A percentile compares a stretch with the other conserved stretches of the same genome.
Evolutionary conservation across 257 asterid species (phyloP).

Genomic region (Lycium barbarum): DNA sequence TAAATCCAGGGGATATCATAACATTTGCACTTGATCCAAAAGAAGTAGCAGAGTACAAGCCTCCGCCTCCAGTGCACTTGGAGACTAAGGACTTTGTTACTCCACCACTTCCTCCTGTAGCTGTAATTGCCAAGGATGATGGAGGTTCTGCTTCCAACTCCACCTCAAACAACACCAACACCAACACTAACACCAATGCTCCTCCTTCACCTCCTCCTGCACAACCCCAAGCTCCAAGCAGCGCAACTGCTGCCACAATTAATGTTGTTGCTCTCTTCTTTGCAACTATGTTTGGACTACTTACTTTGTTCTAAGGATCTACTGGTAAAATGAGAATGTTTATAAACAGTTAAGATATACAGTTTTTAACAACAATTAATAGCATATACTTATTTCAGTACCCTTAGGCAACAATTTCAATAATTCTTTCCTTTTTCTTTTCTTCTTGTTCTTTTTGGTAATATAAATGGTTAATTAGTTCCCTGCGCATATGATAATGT

Average conservation of each 20-base stretch:
- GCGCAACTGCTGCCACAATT: neutral
- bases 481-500: too few relatives aligned
- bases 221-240: neutral
- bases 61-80: conserved; percentile 21
- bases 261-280: conserved; percentile 9
- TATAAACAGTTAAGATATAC: neutral
- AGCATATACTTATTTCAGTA: neutral
- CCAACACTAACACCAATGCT: neutral
- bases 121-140: conserved; percentile 7
- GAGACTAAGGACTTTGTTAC: conserved; percentile 25
- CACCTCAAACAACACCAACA: conserved; percentile 15
- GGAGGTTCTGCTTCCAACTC: conserved; percentile 12
- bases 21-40: conserved; percentile 21
- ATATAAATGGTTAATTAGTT: too few relatives aligned
- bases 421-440: neutral
- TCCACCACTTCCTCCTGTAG: conserved; percentile 26
- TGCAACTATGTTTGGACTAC: conserved; percentile 7
- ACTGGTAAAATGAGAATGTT: neutral
- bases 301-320: conserved; percentile 14
- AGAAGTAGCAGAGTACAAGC: conserved; percentile 31
- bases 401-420: neutral
- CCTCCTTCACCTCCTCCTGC: neutral
- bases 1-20: conserved; percentile 25
- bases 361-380: neutral
- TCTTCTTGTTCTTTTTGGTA: neutral